These are phyloP conservation scores for Strigomonas culicis DNA, from an alignment of 208 protist genomes.

Conservation along the genomic window DNA sequence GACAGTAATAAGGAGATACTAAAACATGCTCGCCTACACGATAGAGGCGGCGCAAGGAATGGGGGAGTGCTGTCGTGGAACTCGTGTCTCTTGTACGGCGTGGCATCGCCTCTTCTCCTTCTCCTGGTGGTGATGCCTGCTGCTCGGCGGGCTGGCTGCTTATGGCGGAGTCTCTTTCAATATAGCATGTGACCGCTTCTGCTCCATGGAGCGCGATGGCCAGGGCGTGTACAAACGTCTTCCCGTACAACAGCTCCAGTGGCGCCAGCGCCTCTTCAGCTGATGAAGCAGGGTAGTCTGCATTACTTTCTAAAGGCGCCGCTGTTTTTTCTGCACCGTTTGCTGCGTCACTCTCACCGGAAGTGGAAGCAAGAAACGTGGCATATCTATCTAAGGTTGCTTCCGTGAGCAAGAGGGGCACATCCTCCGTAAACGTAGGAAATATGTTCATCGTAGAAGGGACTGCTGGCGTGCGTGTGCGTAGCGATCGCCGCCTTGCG, in stretches of 20 bases:
- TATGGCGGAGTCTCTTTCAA: slow-evolving; percentile 19
- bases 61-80: not conserved
- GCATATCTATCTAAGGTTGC: slow-evolving; percentile 39
- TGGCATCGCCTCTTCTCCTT: not conserved
- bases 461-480: too few relatives aligned
- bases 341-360: not conserved
- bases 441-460: too few relatives aligned
- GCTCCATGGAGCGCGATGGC: slow-evolving; percentile 71
- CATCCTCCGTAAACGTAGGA: slow-evolving; percentile 16
- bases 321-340: not conserved
- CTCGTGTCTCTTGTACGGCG: not conserved
- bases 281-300: not conserved
- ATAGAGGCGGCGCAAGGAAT: slow-evolving; percentile 46
- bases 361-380: slow-evolving; percentile 21
- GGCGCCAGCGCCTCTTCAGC: slow-evolving; percentile 64
- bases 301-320: not conserved
- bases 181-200: slow-evolving; percentile 60
- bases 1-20: slow-evolving; percentile 75
- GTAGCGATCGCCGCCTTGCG: too few relatives aligned
- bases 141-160: not conserved
- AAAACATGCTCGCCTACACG: slow-evolving; percentile 74
- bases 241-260: slow-evolving; percentile 70
- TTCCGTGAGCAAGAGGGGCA: slow-evolving; percentile 34
- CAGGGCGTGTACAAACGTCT: slow-evolving; percentile 67
- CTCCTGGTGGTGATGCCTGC: not conserved